Evolutionary conservation across 139 green algal genomes (phyloP), one percentile per base, ranked within the genome.

Genomic region (Picochlorum costavermella): DNA sequence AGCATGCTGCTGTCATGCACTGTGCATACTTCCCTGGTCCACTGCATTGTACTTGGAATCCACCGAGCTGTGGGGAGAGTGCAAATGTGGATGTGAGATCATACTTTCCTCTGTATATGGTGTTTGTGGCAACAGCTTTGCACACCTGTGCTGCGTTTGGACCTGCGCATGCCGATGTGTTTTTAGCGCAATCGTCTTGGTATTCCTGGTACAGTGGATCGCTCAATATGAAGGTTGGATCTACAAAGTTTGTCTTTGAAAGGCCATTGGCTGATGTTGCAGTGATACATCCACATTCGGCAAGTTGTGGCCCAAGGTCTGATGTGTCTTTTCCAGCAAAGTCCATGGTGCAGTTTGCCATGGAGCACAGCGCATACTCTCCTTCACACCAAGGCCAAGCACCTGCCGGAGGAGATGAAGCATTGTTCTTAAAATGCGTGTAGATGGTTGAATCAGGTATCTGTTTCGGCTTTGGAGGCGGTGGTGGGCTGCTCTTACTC

Each of bases 1-100:
- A 68, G 23, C 61, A 68, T 14, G 61, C 60, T 0, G 60, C 60
- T 8, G 60, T 67, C 60, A 67, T 67, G 60, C 60, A 67, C n/a
- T 68, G 40, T n/a, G 62, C 62, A 16, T 59, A 68, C 14, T 43
- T 6, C 25, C 62, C 62, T 5, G 62, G 62, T 9, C 26, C 25
- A 6, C 23, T 14, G 25, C 62, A 68, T 2, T 61, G 26, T 10
- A 61, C 57, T 17, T 68, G 37, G 14, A 68, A 68, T 16, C 62
- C 62, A 23, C 62, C 62, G 0, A 68, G 10, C 3, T 40, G 17
- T 3, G 62, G 62, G 0, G 43, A 61, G 10, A 17, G 12, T 1
- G n/a, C 26, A 20, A 53, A 68, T 5, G 62, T 65, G 5, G 25
- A 49, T 9, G 57, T n/a, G 10, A 55, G n/a, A 25, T 55, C 46